Conservation (phyloP, 2,329 filamentous ascomycete genomes). For the Alternaria sp. region DNA sequence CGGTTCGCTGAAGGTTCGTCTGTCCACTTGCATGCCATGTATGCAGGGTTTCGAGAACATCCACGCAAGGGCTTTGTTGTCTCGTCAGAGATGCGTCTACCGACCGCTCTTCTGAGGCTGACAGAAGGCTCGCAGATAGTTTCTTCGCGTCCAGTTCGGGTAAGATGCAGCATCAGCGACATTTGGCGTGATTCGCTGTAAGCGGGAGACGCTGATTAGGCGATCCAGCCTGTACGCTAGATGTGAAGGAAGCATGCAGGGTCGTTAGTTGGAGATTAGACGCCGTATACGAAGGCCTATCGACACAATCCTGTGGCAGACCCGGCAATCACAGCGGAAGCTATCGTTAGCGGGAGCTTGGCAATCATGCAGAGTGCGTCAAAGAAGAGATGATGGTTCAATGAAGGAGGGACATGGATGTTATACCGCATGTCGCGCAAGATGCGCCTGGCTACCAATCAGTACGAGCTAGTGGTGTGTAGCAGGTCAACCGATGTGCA, state of each 20-base stretch:
- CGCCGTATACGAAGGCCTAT: background rate
- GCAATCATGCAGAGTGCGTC: background rate
- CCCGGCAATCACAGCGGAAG: slow-evolving; percentile 4
- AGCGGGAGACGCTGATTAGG: background rate
- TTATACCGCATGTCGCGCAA: slow-evolving; percentile 2
- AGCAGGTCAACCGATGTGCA: background rate
- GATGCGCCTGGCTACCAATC: background rate
- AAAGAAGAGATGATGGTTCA: background rate
- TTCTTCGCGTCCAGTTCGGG: too few relatives aligned
- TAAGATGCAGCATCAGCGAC: too few relatives aligned
- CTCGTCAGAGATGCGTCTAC: slow-evolving; percentile 5
- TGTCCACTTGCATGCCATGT: background rate
- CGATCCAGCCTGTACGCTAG: background rate
- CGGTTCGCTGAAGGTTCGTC: background rate
- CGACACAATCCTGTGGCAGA: background rate
- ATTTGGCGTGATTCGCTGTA: background rate
- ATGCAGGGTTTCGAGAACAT: slow-evolving; percentile 4
- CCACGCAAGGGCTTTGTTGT: slow-evolving; percentile 10
- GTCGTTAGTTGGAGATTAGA: background rate
- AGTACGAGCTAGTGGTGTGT: background rate
- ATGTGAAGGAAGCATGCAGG: background rate
- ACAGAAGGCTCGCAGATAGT: too few relatives aligned
- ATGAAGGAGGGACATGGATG: slow-evolving; percentile 1
- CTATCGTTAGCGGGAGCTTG: background rate
- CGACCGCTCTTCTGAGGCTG: background rate